Evolutionary conservation across 2,329 filamentous ascomycete species (phyloP).

Genomic region (Davidsoniella neocaledoniae): DNA sequence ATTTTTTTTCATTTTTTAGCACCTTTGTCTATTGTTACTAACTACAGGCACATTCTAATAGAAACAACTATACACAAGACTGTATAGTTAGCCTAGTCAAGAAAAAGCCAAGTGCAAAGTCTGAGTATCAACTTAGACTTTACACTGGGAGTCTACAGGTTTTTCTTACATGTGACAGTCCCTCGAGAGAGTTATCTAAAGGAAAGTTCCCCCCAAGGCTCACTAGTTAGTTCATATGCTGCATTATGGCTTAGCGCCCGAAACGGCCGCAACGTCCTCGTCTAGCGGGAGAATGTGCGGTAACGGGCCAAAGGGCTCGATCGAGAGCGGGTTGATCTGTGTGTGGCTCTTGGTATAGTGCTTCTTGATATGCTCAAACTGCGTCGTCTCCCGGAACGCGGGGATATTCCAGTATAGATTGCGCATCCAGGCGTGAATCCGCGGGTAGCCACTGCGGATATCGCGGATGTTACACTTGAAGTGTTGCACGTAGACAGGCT

Average conservation of each 20-base stretch:
- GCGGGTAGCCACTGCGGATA: constrained; percentile 69
- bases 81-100: no score
- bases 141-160: no score
- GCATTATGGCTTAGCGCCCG: background rate
- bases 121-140: no score
- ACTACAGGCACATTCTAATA: no score
- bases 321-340: constrained; percentile 51
- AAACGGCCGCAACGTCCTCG: constrained; percentile 50
- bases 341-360: constrained; percentile 46
- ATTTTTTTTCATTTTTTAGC: no score
- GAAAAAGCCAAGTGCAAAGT: no score
- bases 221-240: background rate
- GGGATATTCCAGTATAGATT: constrained; percentile 68
- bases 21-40: no score
- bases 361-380: constrained; percentile 91
- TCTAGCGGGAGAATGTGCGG: constrained; percentile 65
- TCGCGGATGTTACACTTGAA: constrained; percentile 79
- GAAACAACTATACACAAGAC: no score
- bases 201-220: background rate
- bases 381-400: constrained; percentile 66
- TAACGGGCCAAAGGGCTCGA: constrained; percentile 72
- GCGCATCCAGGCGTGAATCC: constrained; percentile 65
- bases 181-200: no score
- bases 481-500: constrained; percentile 67
- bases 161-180: no score